phyloP scores from a whole-genome alignment of 2,329 filamentous ascomycete species.

The Talaromyces marneffei region DNA sequence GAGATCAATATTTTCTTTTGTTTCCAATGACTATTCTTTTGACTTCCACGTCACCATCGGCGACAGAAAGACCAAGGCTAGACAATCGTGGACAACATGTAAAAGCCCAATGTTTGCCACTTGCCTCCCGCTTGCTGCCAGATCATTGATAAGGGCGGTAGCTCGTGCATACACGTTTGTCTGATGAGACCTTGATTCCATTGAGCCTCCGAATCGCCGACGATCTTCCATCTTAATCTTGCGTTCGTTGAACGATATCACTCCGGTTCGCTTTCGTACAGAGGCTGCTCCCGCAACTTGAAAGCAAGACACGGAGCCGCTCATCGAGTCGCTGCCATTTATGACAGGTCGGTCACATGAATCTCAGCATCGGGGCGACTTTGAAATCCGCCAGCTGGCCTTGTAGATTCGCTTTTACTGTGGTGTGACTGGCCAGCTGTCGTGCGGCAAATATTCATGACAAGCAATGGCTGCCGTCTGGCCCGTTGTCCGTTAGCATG shows the following conservation, averaged over 20 bases:
- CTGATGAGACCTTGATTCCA: background rate
- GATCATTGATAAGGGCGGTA: background rate
- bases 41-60: background rate
- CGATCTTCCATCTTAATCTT: background rate
- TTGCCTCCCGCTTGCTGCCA: background rate
- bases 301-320: background rate
- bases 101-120: background rate
- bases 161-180: background rate
- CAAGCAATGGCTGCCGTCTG: background rate
- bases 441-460: background rate
- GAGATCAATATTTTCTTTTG: background rate
- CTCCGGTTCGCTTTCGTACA: background rate
- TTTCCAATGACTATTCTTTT: background rate
- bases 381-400: background rate
- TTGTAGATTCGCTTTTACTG: background rate
- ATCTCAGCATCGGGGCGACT: background rate
- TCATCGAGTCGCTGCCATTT: background rate
- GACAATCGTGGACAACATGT: background rate
- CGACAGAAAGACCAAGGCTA: background rate
- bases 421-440: background rate
- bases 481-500: background rate
- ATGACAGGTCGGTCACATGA: conserved; percentile 7
- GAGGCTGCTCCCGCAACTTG: background rate
- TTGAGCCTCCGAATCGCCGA: background rate
- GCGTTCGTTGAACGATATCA: background rate